Conservation (phyloP, 805 yeast genomes). For the Cephaloascus fragrans region DNA sequence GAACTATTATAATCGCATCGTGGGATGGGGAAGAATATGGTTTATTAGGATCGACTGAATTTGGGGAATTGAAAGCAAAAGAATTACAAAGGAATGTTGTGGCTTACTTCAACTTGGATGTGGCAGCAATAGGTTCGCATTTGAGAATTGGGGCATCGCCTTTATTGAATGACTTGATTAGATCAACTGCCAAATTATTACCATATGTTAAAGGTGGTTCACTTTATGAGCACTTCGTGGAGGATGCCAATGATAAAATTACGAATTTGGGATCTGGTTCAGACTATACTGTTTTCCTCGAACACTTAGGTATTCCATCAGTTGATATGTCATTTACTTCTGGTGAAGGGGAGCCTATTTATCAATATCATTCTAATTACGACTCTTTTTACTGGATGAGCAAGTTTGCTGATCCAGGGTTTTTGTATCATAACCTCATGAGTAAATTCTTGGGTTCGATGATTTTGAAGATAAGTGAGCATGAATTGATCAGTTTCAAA, state of each 20-base stretch:
- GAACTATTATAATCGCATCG: conserved; percentile 26
- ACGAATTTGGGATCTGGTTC: conserved; percentile 26
- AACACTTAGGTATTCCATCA: conserved; percentile 33
- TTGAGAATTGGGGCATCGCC: conserved; percentile 26
- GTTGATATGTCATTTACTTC: conserved; percentile 20
- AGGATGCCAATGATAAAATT: conserved; percentile 16
- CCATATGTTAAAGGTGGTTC: conserved; percentile 17
- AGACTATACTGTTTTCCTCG: conserved; percentile 33
- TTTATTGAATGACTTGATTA: conserved; percentile 19
- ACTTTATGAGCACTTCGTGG: conserved; percentile 15
- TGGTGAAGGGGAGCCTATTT: conserved; percentile 22
- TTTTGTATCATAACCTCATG: conserved; percentile 25
- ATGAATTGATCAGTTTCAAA: conserved; percentile 19
- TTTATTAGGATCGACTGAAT: conserved; percentile 34
- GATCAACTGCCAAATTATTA: conserved; percentile 17
- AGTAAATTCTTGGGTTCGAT: conserved; percentile 27
- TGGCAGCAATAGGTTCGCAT: conserved; percentile 23
- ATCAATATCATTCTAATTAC: conserved; percentile 36
- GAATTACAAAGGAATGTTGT: conserved; percentile 25
- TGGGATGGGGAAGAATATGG: conserved; percentile 39
- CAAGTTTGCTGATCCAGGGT: conserved; percentile 28
- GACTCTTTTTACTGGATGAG: conserved; percentile 34
- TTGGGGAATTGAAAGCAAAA: conserved; percentile 28
- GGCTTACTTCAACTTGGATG: conserved; percentile 32
- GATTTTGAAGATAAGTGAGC: conserved; percentile 21